These are phyloP conservation scores for Xerophyta viscosa DNA, from an alignment of 106 monocot species.

Conservation along the genomic window DNA sequence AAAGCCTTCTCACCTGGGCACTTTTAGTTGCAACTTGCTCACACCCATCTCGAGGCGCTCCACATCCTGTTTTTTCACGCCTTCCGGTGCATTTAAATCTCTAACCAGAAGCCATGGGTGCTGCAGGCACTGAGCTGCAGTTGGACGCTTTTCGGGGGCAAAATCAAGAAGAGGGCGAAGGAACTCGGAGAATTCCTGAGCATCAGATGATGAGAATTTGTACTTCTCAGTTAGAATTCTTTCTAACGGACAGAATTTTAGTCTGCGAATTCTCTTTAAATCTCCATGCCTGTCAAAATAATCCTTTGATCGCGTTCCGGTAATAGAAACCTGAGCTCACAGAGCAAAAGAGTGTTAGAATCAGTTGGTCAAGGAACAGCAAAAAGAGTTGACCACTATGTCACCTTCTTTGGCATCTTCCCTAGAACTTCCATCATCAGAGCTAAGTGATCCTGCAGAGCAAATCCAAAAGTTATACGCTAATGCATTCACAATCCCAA, in stretches of 20 bases:
- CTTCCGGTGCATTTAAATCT: constrained; percentile 1
- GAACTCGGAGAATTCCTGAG: constrained; percentile 52
- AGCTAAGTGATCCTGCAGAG: constrained; percentile 90
- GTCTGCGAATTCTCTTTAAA: constrained; percentile 76
- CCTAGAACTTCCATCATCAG: constrained; percentile 96
- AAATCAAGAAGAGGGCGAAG: constrained; percentile 75
- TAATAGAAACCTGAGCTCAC: constrained; percentile 41
- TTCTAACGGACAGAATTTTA: constrained; percentile 64
- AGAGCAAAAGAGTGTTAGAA: too few relatives aligned
- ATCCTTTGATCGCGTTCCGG: constrained; percentile 75
- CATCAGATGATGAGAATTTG: constrained; percentile 61
- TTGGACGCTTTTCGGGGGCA: constrained; percentile 71
- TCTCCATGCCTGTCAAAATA: constrained; percentile 85
- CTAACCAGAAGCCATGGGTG: constrained; percentile 53
- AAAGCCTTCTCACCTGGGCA: constrained; percentile 9
- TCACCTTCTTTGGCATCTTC: constrained; percentile 85
- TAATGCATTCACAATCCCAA: too few relatives aligned
- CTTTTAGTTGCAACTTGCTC: constrained; percentile 22
- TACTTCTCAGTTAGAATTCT: constrained; percentile 62
- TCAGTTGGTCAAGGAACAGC: background rate
- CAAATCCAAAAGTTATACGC: too few relatives aligned
- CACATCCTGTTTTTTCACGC: constrained; percentile 5
- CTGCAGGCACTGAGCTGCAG: constrained; percentile 56
- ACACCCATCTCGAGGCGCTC: constrained; percentile 19
- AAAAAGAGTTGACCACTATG: background rate